phyloP scores from a whole-genome alignment of 148 eudicot genomes.

The Vaccinium macrocarpon region DNA sequence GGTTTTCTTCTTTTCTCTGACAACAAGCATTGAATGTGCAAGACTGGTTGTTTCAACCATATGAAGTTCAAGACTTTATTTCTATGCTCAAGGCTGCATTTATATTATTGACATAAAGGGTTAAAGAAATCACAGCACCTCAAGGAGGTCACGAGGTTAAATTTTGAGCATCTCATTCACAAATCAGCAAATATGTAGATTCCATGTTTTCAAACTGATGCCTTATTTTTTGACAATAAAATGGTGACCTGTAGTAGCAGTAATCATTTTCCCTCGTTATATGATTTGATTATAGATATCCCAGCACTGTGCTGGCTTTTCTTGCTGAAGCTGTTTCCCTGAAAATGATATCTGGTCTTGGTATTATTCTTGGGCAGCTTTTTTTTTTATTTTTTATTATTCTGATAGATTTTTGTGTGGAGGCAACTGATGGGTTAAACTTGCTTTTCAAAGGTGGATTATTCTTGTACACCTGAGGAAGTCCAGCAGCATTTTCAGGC shows the following conservation, averaged over 20 bases:
- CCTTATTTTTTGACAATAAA: background rate
- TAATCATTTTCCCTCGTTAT: background rate
- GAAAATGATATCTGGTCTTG: background rate
- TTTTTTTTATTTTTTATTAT: background rate
- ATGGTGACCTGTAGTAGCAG: background rate
- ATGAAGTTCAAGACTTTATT: background rate
- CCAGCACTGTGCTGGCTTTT: background rate
- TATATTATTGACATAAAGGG: background rate
- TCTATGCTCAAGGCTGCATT: background rate
- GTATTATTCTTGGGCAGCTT: background rate
- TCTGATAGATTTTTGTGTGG: background rate
- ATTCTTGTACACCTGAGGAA: conserved; percentile 91
- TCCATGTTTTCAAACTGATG: background rate
- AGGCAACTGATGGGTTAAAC: background rate
- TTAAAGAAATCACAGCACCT: background rate
- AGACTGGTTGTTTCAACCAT: background rate
- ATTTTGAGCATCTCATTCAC: background rate
- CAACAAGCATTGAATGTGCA: background rate
- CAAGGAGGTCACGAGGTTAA: background rate
- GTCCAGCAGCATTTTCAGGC: conserved; percentile 91
- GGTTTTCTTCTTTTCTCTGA: background rate
- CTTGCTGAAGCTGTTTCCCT: background rate
- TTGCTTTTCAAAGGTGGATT: conserved; percentile 62
- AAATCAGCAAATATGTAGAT: background rate
- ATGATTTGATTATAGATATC: background rate